Evolutionary conservation across 805 yeast genomes (phyloP), one percentile per base, ranked within the genome.

Genomic region (Zygosaccharomyces gambellarensis): DNA sequence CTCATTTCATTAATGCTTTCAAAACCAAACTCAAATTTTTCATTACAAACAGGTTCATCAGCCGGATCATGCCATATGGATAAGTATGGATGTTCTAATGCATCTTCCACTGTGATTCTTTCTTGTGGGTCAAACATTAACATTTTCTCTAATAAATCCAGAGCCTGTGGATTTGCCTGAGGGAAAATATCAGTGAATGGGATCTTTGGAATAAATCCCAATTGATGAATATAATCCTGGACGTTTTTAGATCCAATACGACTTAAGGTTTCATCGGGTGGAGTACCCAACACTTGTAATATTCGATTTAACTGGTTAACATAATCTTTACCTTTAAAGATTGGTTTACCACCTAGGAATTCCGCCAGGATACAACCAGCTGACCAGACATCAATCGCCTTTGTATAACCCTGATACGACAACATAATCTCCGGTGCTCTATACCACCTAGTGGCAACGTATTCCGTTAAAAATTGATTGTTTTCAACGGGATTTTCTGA

Each of bases 401-500:
- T 90, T 5, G 98, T 87, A 68, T 92, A 92, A 51, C 90, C 88
- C 67, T 94, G 95, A 72, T 87, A 89, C 55, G 95, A 85, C 48
- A 94, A 75, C 90, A 94, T 92, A 69, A 94, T 90, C 64, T 94
- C 99, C 0, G 99, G 99, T 3, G 99, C 99, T 58, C 99, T 76
- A 69, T 94, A 94, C 99, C 99, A 94, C 66, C 99, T 78, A 0
- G 99, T 94, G 29, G 99, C 98, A 25, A 94, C 99, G 65, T 94
- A 94, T 68, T 92, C 98, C 1, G 99, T 94, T 75, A 92, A 73
- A 61, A 89, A 92, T n/a, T 96, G 97, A 29, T 87, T 86, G 59
- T 90, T 89, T 59, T 83, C 87, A 52, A 83, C 90, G 0, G 90
- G 87, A 61, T 83, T 85, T 51, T 82, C 82, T 8, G 89, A 81